Percentiles rank a stretch among this genome's conserved stretches.
These are phyloP conservation scores for Hypoxylon intermedium DNA, from an alignment of 495 filamentous ascomycete species.

Conservation along the genomic window DNA sequence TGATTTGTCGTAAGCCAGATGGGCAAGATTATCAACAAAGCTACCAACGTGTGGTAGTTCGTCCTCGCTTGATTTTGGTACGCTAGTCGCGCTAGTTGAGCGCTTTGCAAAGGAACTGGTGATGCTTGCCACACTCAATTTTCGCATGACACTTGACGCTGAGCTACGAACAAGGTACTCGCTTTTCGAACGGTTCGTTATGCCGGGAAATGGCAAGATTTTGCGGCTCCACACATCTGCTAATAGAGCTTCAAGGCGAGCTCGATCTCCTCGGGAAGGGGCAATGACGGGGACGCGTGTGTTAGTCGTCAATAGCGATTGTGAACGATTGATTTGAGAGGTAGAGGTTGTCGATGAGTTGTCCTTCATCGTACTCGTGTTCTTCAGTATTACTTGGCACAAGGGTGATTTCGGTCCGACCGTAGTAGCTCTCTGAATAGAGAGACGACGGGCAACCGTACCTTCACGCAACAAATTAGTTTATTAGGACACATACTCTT, in stretches of 20 bases:
- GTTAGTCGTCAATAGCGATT: slow-evolving; percentile 71
- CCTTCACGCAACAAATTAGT: slow-evolving; percentile 47
- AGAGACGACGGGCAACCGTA: slow-evolving; percentile 76
- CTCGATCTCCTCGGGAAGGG: slow-evolving; percentile 75
- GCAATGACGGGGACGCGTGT: slow-evolving; percentile 65
- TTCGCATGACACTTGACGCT: slow-evolving; percentile 81
- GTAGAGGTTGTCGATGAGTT: slow-evolving; percentile 43
- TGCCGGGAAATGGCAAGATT: slow-evolving; percentile 83
- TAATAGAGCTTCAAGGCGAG: slow-evolving; percentile 76
- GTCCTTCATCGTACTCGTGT: slow-evolving; percentile 76
- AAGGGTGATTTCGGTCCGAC: slow-evolving; percentile 66
- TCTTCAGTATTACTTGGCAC: slow-evolving; percentile 85
- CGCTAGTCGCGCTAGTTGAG: slow-evolving; percentile 46
- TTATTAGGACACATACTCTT: background rate
- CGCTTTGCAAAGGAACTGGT: slow-evolving; percentile 68
- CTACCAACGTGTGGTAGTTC: slow-evolving; percentile 26
- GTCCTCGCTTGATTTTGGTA: slow-evolving; percentile 27
- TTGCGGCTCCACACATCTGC: slow-evolving; percentile 86
- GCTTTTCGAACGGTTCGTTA: slow-evolving; percentile 67
- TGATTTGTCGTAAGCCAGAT: slow-evolving; percentile 29
- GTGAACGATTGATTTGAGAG: slow-evolving; percentile 69
- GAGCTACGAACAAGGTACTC: slow-evolving; percentile 72
- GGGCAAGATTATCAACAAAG: slow-evolving; percentile 32
- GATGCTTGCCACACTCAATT: slow-evolving; percentile 77
- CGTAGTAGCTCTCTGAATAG: slow-evolving; percentile 78